A percentile compares a stretch with the other conserved stretches of the same genome.
These are phyloP conservation scores for Nicotiana knightiana DNA, from an alignment of 257 asterid genomes.

Conservation along the genomic window DNA sequence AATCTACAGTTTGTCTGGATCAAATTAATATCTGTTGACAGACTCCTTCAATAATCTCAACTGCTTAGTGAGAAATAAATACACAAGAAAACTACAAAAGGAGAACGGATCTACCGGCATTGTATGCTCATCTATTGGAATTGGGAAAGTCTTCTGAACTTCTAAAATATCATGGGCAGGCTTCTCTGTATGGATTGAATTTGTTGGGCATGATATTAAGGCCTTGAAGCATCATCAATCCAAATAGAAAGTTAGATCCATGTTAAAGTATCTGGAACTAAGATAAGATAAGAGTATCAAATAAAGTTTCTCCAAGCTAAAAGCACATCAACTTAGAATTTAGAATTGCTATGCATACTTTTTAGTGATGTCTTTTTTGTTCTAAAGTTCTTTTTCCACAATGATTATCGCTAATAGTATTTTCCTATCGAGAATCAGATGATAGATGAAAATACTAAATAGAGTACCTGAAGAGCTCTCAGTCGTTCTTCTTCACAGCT, in stretches of 20 bases:
- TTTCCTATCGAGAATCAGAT: neutral
- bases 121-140: conserved; percentile 42
- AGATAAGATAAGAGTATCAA: neutral
- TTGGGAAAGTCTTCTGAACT: conserved; percentile 58
- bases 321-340: neutral
- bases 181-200: conserved; percentile 56
- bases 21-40: neutral
- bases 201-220: conserved; percentile 66
- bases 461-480: conserved; percentile 62
- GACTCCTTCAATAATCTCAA: neutral
- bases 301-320: neutral
- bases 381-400: neutral
- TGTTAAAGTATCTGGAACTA: neutral
- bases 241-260: conserved; percentile 1
- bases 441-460: conserved; percentile 12
- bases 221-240: conserved; percentile 37
- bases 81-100: conserved; percentile 8
- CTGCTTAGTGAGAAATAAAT: neutral
- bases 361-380: neutral
- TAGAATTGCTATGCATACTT: neutral
- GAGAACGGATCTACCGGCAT: conserved; percentile 29
- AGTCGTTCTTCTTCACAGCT: conserved; percentile 41
- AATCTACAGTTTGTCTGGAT: neutral
- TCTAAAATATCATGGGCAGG: conserved; percentile 45
- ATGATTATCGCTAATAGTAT: neutral